These are phyloP conservation scores for Conoideocrella luteorostrata DNA, from an alignment of 2,329 filamentous ascomycete species.

Conservation along the genomic window DNA sequence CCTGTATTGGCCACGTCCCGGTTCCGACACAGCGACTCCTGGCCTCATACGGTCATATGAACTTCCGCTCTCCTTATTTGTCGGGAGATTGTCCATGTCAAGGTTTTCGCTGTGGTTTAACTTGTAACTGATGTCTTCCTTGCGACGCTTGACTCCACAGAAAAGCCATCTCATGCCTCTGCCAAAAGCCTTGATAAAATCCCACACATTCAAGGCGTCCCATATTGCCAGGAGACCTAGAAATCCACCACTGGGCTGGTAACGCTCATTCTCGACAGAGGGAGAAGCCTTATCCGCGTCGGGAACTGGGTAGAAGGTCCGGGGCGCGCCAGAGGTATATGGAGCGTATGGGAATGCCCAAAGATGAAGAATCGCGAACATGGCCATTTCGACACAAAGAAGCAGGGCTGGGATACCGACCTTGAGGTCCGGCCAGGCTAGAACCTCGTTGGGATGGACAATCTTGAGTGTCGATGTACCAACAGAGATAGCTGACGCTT, in stretches of 20 bases:
- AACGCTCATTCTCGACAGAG: slow-evolving; percentile 36
- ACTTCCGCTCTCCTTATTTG: slow-evolving; percentile 15
- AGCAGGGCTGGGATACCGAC: slow-evolving; percentile 73
- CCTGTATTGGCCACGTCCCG: slow-evolving; percentile 21
- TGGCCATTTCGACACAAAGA: slow-evolving; percentile 77
- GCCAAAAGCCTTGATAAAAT: slow-evolving; percentile 73
- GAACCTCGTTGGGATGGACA: slow-evolving; percentile 49
- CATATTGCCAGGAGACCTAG: slow-evolving; percentile 58
- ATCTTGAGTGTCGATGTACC: slow-evolving; percentile 55
- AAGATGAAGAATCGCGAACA: slow-evolving; percentile 71
- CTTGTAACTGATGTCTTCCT: slow-evolving; percentile 45
- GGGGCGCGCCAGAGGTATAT: slow-evolving; percentile 47
- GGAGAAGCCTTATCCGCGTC: slow-evolving; percentile 33
- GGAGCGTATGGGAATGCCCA: slow-evolving; percentile 75
- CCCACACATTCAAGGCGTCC: slow-evolving; percentile 75
- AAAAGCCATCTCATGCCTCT: slow-evolving; percentile 77
- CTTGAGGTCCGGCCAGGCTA: slow-evolving; percentile 71
- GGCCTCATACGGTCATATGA: slow-evolving; percentile 18
- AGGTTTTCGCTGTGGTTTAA: slow-evolving; percentile 22
- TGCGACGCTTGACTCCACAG: slow-evolving; percentile 59
- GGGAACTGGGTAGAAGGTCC: slow-evolving; percentile 41
- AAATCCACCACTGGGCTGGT: slow-evolving; percentile 55
- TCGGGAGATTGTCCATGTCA: slow-evolving; percentile 32
- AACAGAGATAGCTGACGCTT: slow-evolving; percentile 48
- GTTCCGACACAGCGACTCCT: slow-evolving; percentile 2